phyloP scores from a whole-genome alignment of 2,329 filamentous ascomycete species.

The Ophiostoma ulmi region DNA sequence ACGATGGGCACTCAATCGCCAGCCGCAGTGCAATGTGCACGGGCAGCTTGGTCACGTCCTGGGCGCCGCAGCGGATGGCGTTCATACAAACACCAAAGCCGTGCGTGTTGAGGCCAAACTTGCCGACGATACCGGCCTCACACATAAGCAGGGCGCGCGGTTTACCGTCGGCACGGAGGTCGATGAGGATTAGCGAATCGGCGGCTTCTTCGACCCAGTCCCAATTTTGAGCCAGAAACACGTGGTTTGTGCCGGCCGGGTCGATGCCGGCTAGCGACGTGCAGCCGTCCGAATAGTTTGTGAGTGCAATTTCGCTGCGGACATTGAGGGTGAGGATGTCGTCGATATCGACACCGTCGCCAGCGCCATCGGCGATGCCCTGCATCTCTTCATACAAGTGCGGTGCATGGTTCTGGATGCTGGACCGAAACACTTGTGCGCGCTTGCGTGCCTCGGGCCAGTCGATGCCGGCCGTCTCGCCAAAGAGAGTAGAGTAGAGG shows the following conservation, averaged over 20 bases:
- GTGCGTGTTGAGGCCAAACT: conserved; percentile 20
- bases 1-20: conserved; percentile 3
- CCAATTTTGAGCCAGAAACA: conserved; percentile 22
- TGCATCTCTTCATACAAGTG: conserved; percentile 37
- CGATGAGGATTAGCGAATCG: conserved; percentile 15
- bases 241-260: not conserved
- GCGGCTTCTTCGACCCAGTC: conserved; percentile 20
- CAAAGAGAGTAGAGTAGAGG: conserved; percentile 18
- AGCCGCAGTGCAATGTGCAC: conserved; percentile 19
- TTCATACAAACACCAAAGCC: conserved; percentile 22
- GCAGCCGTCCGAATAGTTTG: conserved; percentile 21
- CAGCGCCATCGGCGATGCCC: conserved; percentile 50
- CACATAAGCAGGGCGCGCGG: conserved; percentile 24
- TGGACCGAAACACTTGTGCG: not conserved
- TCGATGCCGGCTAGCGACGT: conserved; percentile 14
- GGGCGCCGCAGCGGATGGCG: conserved; percentile 19
- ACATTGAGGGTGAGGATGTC: conserved; percentile 45
- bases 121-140: conserved; percentile 22
- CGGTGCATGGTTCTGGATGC: conserved; percentile 6
- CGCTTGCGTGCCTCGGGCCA: conserved; percentile 16
- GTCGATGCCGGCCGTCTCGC: conserved; percentile 15
- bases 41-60: conserved; percentile 14
- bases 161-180: conserved; percentile 1
- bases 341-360: conserved; percentile 45
- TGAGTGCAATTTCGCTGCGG: conserved; percentile 22